These are phyloP conservation scores for Pontederia paniculata DNA, from an alignment of 176 grass and related monocot genomes.

Conservation along the genomic window DNA sequence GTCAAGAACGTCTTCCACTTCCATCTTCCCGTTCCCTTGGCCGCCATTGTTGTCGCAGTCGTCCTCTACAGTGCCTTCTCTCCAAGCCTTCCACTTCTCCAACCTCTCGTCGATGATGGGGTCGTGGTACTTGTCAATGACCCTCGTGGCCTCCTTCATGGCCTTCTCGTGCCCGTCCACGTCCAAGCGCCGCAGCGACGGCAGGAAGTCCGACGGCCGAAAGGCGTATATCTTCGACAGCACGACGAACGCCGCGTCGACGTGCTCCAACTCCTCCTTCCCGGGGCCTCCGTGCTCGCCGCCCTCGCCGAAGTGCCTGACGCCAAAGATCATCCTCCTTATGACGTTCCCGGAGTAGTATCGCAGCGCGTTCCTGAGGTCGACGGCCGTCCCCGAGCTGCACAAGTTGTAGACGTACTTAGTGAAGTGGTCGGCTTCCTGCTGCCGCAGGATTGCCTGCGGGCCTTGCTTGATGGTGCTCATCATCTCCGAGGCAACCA, in stretches of 20 bases:
- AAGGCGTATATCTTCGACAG: constrained; percentile 25
- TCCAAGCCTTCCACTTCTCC: constrained; percentile 8
- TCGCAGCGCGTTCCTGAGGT: constrained; percentile 19
- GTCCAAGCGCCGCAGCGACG: constrained; percentile 20
- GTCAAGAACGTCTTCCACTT: constrained; percentile 33
- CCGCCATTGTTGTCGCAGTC: too few species aligned
- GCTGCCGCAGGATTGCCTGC: background rate
- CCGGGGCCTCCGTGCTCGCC: background rate
- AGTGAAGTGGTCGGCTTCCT: constrained; percentile 41
- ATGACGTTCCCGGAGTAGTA: constrained; percentile 33
- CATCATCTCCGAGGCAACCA: constrained; percentile 29
- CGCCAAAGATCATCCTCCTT: constrained; percentile 24
- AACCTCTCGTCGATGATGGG: constrained; percentile 24
- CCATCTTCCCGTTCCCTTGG: background rate
- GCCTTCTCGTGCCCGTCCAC: constrained; percentile 37
- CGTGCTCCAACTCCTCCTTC: constrained; percentile 28
- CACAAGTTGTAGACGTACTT: constrained; percentile 20
- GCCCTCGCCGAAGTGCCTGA: constrained; percentile 16
- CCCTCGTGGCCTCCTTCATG: background rate
- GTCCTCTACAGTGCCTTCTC: background rate
- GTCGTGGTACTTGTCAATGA: constrained; percentile 20
- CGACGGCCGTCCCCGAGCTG: background rate
- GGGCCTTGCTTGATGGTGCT: constrained; percentile 16
- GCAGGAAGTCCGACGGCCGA: constrained; percentile 31
- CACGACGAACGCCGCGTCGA: constrained; percentile 16